A percentile compares a stretch with the other conserved stretches of the same genome.
These are phyloP conservation scores for Microdochium trichocladiopsis DNA, from an alignment of 2,329 filamentous ascomycete genomes.

Conservation along the genomic window DNA sequence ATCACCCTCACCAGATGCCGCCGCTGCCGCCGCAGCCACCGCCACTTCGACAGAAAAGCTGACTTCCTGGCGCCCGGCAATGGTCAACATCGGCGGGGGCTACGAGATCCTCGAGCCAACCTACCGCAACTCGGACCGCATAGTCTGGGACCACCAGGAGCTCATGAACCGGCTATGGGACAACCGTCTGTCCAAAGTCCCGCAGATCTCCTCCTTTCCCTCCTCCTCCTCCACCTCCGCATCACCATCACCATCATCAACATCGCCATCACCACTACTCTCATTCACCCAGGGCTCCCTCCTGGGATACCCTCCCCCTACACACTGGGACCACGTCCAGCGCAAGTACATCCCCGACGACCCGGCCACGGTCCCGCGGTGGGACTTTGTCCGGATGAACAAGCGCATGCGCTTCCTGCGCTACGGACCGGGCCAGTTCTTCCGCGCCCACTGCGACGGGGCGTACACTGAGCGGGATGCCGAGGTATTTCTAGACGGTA, in stretches of 20 bases:
- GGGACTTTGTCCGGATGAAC: conserved; percentile 51
- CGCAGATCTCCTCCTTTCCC: conserved; percentile 23
- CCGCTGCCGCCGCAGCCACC: conserved; percentile 4
- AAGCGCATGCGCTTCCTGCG: conserved; percentile 69
- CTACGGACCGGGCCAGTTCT: conserved; percentile 67
- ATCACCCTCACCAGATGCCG: not conserved
- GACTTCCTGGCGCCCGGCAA: conserved; percentile 57
- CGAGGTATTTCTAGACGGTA: not conserved
- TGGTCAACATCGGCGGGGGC: conserved; percentile 60
- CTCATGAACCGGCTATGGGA: conserved; percentile 57
- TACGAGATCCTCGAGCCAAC: conserved; percentile 48
- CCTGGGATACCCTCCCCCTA: conserved; percentile 24
- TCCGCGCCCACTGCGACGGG: conserved; percentile 64
- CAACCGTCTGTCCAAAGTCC: conserved; percentile 13
- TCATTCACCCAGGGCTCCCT: conserved; percentile 20
- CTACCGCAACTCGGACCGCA: conserved; percentile 65
- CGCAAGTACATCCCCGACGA: not conserved
- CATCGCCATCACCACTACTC: not conserved
- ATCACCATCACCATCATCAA: too few relatives aligned
- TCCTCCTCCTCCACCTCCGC: not conserved
- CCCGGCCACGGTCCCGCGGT: conserved; percentile 10
- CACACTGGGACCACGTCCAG: not conserved
- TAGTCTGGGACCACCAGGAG: conserved; percentile 64
- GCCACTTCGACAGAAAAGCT: not conserved
- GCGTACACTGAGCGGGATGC: conserved; percentile 40